Base-by-base conservation (phyloP, 2,329 filamentous ascomycete species). In the Colletotrichum liaoningense region DNA sequence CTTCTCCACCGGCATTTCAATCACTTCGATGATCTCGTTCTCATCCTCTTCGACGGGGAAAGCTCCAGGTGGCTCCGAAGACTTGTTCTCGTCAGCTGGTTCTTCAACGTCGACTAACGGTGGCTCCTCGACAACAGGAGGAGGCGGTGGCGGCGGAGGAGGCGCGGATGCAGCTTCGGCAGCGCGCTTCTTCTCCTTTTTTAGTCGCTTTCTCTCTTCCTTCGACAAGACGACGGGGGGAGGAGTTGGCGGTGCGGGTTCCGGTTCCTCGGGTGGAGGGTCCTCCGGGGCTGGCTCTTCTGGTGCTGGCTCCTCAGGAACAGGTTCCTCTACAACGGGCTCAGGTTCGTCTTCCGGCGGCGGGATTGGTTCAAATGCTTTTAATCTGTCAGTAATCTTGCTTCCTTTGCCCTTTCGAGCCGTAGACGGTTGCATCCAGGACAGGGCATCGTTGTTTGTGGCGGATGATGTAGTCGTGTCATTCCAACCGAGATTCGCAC, bases 341-440 rank as follows among this genome's bases (percentile, higher is more conserved):
- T 28, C 65, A 8, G 69, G 64, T 62, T 72, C 77, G 63, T 66
- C 82, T 80, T 75, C 86, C 82, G 65, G 83, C 80, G 64, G 52
- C 30, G 70, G 67, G 26, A 80, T 76, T 63, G 84, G 77, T 80
- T 91, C 88, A 77, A 91, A 91, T 35, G 87, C 86, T 80, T 86
- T 89, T 74, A 90, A 84, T 77, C 84, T 87, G 78, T 91, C 88
- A 69, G 88, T 86, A 78, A 91, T 87, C 79, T 88, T 90, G 74
- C 85, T 85, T 72, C 84, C 82, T 56, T 85, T 82, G 63, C 84
- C 78, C 80, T 88, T 90, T 76, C 87, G 88, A 64, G 83, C 82
- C 79, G 76, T 73, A 54, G 73, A 74, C 22, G 77, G 72, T 71
- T 86, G 88, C 81, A 84, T 84, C 70, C 84, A 82, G 75, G 78